Conservation (phyloP, 2,329 filamentous ascomycete species). For the Xylariales sp. region DNA sequence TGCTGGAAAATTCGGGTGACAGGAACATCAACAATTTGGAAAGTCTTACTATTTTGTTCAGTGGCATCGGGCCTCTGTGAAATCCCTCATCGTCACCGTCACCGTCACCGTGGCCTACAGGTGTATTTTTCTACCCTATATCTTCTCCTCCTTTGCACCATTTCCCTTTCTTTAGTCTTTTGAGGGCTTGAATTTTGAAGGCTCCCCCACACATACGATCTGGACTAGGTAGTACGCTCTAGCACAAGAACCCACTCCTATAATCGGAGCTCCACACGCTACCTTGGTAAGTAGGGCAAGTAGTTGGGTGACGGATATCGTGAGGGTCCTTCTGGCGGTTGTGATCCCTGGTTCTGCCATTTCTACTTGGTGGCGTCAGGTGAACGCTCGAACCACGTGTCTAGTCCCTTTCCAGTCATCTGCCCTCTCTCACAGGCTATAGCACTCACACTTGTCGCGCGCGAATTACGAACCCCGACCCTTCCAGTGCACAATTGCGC, state of each 20-base stretch:
- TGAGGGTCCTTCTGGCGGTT: conserved; percentile 30
- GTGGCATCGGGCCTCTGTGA: conserved; percentile 28
- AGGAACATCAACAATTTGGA: conserved; percentile 33
- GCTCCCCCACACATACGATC: conserved; percentile 34
- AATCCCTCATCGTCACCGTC: conserved; percentile 29
- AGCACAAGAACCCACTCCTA: conserved; percentile 39
- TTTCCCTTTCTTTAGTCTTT: conserved; percentile 20
- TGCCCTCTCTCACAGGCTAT: neutral
- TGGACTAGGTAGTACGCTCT: conserved; percentile 15
- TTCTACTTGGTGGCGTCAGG: conserved; percentile 34
- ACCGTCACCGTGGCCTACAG: conserved; percentile 26
- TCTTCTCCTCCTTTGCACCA: conserved; percentile 24
- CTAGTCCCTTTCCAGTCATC: conserved; percentile 21
- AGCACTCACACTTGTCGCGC: conserved; percentile 15
- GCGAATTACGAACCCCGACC: conserved; percentile 6
- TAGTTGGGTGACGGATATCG: conserved; percentile 23
- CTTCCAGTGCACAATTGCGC: conserved; percentile 25
- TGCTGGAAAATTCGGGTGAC: conserved; percentile 36
- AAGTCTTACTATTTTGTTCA: conserved; percentile 31
- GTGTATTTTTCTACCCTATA: conserved; percentile 14
- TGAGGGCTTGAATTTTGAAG: conserved; percentile 34
- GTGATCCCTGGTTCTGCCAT: conserved; percentile 25
- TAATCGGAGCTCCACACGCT: conserved; percentile 43
- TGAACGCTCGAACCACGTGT: conserved; percentile 37
- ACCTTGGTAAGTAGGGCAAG: conserved; percentile 12